Base-by-base conservation (phyloP, 768 basidiomycete genomes). In the Coprinellus micaceus region DNA sequence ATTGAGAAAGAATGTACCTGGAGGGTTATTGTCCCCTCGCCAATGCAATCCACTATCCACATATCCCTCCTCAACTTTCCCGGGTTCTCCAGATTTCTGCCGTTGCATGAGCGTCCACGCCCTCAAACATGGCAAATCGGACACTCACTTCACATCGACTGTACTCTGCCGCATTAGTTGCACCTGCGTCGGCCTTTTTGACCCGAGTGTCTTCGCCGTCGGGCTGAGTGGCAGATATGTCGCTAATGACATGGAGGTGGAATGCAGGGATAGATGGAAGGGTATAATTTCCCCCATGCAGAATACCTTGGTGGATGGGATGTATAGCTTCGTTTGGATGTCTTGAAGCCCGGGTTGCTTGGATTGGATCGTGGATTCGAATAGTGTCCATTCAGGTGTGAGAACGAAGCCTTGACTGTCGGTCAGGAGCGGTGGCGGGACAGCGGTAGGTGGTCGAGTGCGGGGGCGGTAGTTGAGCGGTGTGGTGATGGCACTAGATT, bases 401-500 rank as follows among this genome's bases (percentile, higher is more conserved):
- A 49, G 24, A 25, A 75, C 67, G 58, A 84, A 84, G 12, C 80
- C 82, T n/a, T 17, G 21, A n/a, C 28, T 17, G 40, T 53, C 29
- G 11, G 52, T 57, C 50, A 49, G 39, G 15, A 60, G 64, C 13
- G 61, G 44, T 29, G 65, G 62, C 15, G 63, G 52, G 46, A 86
- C 68, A 28, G 81, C 75, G 9, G 66, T 57, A 15, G 86, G 88
- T 3, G 89, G 86, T 36, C 85, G 78, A 43, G 83, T 82, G 6
- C 85, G 85, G 26, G 88, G 89, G 56, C 76, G 72, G 62, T 89
- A 89, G 19, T 81, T 65, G 65, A 91, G 83, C 1, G 81, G 76
- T 1, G 85, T 85, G 12, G 80, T 79, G 29, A 88, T 68, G 19
- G 74, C 69, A 39, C 84, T 89, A 45, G 2, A 58, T 19, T n/a